phyloP scores from a whole-genome alignment of 1,284 basidiomycete genomes.

The Ceratobasidium sp. region DNA sequence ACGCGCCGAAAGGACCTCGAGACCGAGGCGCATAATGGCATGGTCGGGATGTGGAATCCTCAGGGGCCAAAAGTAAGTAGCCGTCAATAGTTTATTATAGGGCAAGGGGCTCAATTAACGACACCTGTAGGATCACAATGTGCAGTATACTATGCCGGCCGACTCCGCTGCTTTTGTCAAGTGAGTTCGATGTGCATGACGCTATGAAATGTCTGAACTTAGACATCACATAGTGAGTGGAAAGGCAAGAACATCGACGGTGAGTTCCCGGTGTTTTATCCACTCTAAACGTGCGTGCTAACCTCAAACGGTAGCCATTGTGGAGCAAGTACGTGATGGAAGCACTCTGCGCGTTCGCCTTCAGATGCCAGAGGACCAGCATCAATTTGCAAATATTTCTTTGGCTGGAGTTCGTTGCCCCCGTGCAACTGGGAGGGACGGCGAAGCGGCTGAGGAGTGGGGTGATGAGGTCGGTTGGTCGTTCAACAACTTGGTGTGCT shows the following conservation, averaged over 20 bases:
- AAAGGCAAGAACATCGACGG: slow-evolving; percentile 91
- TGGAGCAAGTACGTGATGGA: slow-evolving; percentile 95
- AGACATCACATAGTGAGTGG: slow-evolving; percentile 67
- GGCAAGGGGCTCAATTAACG: slow-evolving; percentile 36
- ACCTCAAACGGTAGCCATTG: slow-evolving; percentile 68
- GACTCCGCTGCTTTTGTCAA: slow-evolving; percentile 88
- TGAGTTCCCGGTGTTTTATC: slow-evolving; percentile 53
- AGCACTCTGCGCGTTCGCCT: slow-evolving; percentile 90
- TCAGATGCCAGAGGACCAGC: slow-evolving; percentile 85
- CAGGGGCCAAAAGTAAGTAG: slow-evolving; percentile 76
- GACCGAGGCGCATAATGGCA: slow-evolving; percentile 78
- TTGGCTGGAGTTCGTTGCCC: slow-evolving; percentile 89
- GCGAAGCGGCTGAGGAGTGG: slow-evolving; percentile 81
- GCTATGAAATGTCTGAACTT: slow-evolving; percentile 19
- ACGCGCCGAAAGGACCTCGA: slow-evolving; percentile 77
- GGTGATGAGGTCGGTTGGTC: slow-evolving; percentile 77
- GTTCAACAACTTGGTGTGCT: slow-evolving; percentile 16
- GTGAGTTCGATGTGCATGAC: slow-evolving; percentile 5
- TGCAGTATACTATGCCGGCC: slow-evolving; percentile 88
- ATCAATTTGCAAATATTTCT: slow-evolving; percentile 86
- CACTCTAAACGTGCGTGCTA: slow-evolving; percentile 17
- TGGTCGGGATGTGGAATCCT: slow-evolving; percentile 88
- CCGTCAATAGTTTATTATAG: slow-evolving; percentile 28
- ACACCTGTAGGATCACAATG: slow-evolving; percentile 67
- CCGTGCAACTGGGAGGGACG: slow-evolving; percentile 75